Percentiles rank a stretch among this genome's conserved stretches.
These are phyloP conservation scores for Volvariella surrecta DNA, from an alignment of 1,284 basidiomycete genomes.

Conservation along the genomic window DNA sequence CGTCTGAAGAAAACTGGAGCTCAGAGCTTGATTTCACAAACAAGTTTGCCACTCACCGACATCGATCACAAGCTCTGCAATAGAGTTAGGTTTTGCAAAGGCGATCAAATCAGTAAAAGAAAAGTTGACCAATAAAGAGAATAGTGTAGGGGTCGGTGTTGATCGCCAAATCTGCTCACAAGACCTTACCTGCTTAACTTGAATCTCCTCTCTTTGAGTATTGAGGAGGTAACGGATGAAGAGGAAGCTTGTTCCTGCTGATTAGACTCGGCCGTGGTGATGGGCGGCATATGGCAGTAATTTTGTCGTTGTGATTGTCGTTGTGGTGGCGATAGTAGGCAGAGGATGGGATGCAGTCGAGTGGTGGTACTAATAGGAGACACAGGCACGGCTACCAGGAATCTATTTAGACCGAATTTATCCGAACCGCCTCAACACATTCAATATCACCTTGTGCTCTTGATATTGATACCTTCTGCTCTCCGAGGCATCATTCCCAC, in stretches of 20 bases:
- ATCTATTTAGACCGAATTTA: too few species aligned
- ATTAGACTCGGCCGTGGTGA: slow-evolving; percentile 35
- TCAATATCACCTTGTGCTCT: too few species aligned
- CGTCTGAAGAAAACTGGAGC: slow-evolving; percentile 35
- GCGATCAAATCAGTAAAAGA: neutral
- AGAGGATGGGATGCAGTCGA: too few species aligned
- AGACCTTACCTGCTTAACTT: slow-evolving; percentile 70
- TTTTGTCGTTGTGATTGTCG: too few species aligned
- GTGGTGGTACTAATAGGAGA: too few species aligned
- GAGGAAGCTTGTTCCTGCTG: slow-evolving; percentile 24
- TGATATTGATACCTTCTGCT: too few species aligned
- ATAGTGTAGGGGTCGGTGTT: neutral
- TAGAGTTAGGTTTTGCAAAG: slow-evolving; percentile 9
- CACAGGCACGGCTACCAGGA: too few species aligned
- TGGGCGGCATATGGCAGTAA: slow-evolving; percentile 43
- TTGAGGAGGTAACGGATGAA: slow-evolving; percentile 29
- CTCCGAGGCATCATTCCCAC: too few species aligned
- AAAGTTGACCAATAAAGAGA: neutral
- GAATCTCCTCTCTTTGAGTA: slow-evolving; percentile 72
- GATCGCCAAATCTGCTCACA: slow-evolving; percentile 1
- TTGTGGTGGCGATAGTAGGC: too few species aligned
- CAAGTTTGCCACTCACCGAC: slow-evolving; percentile 48
- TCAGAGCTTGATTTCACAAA: neutral
- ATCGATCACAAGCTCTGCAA: slow-evolving; percentile 73
- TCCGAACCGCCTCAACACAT: too few species aligned